A percentile compares a stretch with the other conserved stretches of the same genome.
phyloP scores from a whole-genome alignment of 176 grass and related monocot genomes.

The Sorghum bicolor region Sorghum_bicolor_NCBIv3 NC_012872.2:11067001-11067500 shows the following conservation, averaged over 20 bases:
- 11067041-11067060: conserved; percentile 92
- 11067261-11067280: conserved; percentile 13
- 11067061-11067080: conserved; percentile 86
- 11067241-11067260: conserved; percentile 22
- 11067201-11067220: conserved; percentile 27
- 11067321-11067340: conserved; percentile 27
- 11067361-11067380: conserved; percentile 28
- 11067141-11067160: conserved; percentile 37
- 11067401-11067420: conserved; percentile 23
- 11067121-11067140: conserved; percentile 49
- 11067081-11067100: conserved; percentile 82
- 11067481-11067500: background rate
- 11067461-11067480: conserved; percentile 42
- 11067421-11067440: background rate
- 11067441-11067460: conserved; percentile 3
- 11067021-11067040: conserved; percentile 86
- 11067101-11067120: conserved; percentile 76
- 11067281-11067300: conserved; percentile 29
- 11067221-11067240: conserved; percentile 27
- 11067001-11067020: conserved; percentile 86
- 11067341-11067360: conserved; percentile 27
- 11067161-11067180: conserved; percentile 37
- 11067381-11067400: conserved; percentile 1
- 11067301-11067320: conserved; percentile 22
- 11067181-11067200: conserved; percentile 36